Percentiles rank a stretch among this genome's conserved stretches.
Conservation (phyloP, 108 stramenopile genomes). For the Cyclotella cryptica region DNA sequence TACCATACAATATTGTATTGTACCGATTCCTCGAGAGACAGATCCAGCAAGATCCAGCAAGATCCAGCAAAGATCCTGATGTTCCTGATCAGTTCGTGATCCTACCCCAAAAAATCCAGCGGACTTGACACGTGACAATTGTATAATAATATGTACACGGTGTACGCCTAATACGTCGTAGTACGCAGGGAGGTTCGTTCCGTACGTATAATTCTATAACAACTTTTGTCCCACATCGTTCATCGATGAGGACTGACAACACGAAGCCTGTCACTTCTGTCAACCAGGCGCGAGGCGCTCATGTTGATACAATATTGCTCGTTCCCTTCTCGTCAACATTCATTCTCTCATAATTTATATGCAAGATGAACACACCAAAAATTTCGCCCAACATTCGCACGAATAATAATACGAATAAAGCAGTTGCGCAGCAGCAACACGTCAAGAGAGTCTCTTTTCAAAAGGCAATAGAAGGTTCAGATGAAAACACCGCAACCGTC, state of each 20-base stretch:
- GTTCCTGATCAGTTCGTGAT: too few relatives aligned
- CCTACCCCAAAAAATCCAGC: too few relatives aligned
- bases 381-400: too few relatives aligned
- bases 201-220: not conserved
- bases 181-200: not conserved
- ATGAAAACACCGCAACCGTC: not conserved
- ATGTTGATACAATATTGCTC: not conserved
- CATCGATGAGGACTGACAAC: not conserved
- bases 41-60: too few relatives aligned
- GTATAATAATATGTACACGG: too few relatives aligned
- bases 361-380: not conserved
- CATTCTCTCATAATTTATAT: not conserved
- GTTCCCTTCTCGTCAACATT: not conserved
- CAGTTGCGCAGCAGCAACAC: not conserved
- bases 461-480: not conserved
- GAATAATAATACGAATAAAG: not conserved
- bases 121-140: too few relatives aligned
- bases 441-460: slow-evolving; percentile 6
- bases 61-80: too few relatives aligned
- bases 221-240: not conserved
- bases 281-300: not conserved
- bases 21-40: too few relatives aligned
- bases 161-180: too few relatives aligned
- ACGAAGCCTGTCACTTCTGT: not conserved
- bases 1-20: too few relatives aligned